Conservation (phyloP, 2,329 filamentous ascomycete species). For the Paramyrothecium roridum region DNA sequence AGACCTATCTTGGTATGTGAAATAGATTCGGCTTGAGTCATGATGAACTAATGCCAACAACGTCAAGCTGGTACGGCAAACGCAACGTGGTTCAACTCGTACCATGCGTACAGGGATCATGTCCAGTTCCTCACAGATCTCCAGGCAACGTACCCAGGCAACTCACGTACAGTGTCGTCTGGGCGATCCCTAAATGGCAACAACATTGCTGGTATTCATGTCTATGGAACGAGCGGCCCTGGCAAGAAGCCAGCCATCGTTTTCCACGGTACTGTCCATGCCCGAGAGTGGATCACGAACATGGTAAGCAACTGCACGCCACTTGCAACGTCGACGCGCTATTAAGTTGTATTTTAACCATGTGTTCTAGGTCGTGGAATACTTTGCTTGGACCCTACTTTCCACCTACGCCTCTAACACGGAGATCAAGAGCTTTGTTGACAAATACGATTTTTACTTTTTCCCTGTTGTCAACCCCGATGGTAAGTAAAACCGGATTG, state of each 20-base stretch:
- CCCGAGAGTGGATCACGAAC: slow-evolving; percentile 55
- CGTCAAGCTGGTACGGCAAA: slow-evolving; percentile 16
- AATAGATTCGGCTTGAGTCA: neutral
- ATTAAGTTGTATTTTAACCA: neutral
- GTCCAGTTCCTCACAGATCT: slow-evolving; percentile 41
- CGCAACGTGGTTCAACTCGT: slow-evolving; percentile 45
- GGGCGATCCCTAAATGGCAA: slow-evolving; percentile 43
- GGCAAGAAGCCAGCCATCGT: slow-evolving; percentile 47
- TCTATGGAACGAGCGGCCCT: slow-evolving; percentile 42
- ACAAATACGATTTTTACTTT: slow-evolving; percentile 64
- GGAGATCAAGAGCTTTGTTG: slow-evolving; percentile 42
- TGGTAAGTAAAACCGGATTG: slow-evolving; percentile 27
- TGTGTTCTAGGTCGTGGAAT: slow-evolving; percentile 38
- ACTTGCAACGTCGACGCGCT: neutral
- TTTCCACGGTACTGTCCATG: slow-evolving; percentile 54
- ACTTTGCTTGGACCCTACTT: slow-evolving; percentile 46
- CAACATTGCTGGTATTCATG: slow-evolving; percentile 57
- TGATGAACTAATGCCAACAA: neutral
- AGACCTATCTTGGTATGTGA: slow-evolving; percentile 23
- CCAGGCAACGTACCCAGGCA: slow-evolving; percentile 32
- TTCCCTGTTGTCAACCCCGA: slow-evolving; percentile 60
- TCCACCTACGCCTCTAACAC: slow-evolving; percentile 35
- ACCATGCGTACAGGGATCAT: slow-evolving; percentile 49
- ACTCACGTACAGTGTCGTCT: slow-evolving; percentile 42
- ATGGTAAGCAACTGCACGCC: slow-evolving; percentile 30